These are phyloP conservation scores for Lolium rigidum DNA, from an alignment of 176 grass and related monocot species.

Conservation along the genomic window DNA sequence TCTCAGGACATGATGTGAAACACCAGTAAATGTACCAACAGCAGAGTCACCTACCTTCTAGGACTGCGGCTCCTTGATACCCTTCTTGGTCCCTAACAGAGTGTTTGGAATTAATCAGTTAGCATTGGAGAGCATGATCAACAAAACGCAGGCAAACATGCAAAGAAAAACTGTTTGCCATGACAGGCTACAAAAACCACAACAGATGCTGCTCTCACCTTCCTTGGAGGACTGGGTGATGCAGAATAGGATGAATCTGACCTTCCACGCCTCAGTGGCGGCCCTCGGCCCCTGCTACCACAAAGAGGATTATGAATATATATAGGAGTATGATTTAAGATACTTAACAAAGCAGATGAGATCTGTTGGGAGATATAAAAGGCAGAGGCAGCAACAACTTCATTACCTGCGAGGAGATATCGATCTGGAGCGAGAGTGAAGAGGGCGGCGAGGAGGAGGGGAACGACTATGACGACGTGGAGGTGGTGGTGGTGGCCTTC, in stretches of 20 bases:
- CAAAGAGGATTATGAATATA: slow-evolving; percentile 29
- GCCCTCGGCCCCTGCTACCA: slow-evolving; percentile 68
- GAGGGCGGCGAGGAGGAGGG: slow-evolving; percentile 80
- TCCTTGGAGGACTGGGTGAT: slow-evolving; percentile 84
- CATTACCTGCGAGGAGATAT: slow-evolving; percentile 91
- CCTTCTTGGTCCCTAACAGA: slow-evolving; percentile 72
- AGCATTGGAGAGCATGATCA: neutral
- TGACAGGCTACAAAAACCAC: neutral
- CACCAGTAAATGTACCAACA: neutral
- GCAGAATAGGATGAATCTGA: slow-evolving; percentile 89
- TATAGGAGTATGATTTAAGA: too few species aligned
- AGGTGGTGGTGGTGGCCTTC: slow-evolving; percentile 90
- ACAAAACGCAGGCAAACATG: neutral
- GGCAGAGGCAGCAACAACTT: neutral
- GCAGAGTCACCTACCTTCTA: slow-evolving; percentile 62
- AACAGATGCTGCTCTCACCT: slow-evolving; percentile 17
- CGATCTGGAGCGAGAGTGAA: slow-evolving; percentile 80
- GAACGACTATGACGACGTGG: slow-evolving; percentile 73
- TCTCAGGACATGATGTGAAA: neutral
- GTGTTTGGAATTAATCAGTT: neutral
- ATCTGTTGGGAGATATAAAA: neutral
- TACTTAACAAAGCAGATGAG: neutral
- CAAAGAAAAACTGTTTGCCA: neutral
- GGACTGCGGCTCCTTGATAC: slow-evolving; percentile 93
- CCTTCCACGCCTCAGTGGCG: slow-evolving; percentile 90